These are phyloP conservation scores for Aechmea fasciata DNA, from an alignment of 176 grass and related monocot species.

Conservation along the genomic window DNA sequence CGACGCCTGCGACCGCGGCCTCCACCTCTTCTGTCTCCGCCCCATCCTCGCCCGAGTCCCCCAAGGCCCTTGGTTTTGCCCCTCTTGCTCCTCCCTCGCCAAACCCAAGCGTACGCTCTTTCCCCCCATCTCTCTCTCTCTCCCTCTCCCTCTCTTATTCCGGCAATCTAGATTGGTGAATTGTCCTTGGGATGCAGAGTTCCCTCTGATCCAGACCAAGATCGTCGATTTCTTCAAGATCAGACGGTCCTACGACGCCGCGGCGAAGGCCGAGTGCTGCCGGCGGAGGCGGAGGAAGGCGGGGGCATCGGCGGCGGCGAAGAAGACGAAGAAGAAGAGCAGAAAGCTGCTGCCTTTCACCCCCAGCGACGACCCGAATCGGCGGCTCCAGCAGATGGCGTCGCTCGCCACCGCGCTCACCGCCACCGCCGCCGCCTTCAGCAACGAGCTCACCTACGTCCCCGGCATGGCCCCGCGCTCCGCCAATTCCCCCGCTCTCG, in stretches of 20 bases:
- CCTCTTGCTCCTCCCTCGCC: conserved; percentile 44
- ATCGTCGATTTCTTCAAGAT: conserved; percentile 98
- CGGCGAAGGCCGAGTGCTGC: conserved; percentile 3
- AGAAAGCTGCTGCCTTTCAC: conserved; percentile 62
- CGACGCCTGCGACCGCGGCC: conserved; percentile 68
- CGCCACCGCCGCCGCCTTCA: conserved; percentile 67
- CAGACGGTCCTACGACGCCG: conserved; percentile 24
- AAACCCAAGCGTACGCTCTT: conserved; percentile 44
- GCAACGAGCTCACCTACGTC: conserved; percentile 68
- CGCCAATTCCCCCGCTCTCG: conserved; percentile 49
- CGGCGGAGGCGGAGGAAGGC: conserved; percentile 58
- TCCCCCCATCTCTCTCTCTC: not conserved
- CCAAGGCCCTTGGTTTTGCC: conserved; percentile 70
- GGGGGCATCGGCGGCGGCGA: conserved; percentile 22
- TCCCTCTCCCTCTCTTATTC: not conserved
- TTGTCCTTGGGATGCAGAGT: conserved; percentile 30
- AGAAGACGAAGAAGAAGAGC: conserved; percentile 71
- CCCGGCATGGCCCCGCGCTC: conserved; percentile 57
- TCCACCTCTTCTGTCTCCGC: conserved; percentile 90
- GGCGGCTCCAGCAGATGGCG: conserved; percentile 73
- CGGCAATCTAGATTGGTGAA: not conserved
- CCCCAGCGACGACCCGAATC: conserved; percentile 40
- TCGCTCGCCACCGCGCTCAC: conserved; percentile 88
- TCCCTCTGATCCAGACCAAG: conserved; percentile 76
- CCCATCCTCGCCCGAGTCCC: conserved; percentile 77